Evolutionary conservation across 768 basidiomycete genomes (phyloP).

Genomic region (Hemileccinum impolitum): DNA sequence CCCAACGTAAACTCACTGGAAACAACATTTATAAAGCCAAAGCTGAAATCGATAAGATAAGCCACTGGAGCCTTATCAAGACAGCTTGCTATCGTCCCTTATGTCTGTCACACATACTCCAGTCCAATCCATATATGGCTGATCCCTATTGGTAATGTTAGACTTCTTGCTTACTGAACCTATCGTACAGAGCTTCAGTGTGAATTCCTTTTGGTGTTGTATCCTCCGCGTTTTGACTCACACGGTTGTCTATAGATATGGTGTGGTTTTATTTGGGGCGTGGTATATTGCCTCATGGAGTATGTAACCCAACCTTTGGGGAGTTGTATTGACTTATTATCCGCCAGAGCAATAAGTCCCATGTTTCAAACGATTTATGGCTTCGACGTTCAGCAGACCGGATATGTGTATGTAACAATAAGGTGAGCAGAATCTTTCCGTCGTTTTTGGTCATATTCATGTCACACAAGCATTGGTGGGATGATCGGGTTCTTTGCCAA

Average conservation of each 20-base stretch:
- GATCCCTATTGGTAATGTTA: conserved; percentile 4
- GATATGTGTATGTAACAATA: conserved; percentile 53
- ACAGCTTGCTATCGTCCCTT: conserved; percentile 68
- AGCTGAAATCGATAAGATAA: conserved; percentile 58
- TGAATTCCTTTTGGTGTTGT: conserved; percentile 29
- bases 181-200: conserved; percentile 68
- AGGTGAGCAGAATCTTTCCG: conserved; percentile 35
- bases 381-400: conserved; percentile 58
- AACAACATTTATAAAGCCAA: conserved; percentile 55
- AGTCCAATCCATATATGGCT: background rate
- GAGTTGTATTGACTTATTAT: background rate
- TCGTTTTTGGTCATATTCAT: background rate
- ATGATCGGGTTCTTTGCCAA: conserved; percentile 43
- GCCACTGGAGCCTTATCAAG: conserved; percentile 54
- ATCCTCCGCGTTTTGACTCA: background rate
- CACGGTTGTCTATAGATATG: conserved; percentile 42
- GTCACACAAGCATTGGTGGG: conserved; percentile 45
- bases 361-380: conserved; percentile 55
- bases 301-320: conserved; percentile 21
- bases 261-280: conserved; percentile 72
- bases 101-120: conserved; percentile 40
- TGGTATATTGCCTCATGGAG: conserved; percentile 65
- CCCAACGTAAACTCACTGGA: conserved; percentile 63
- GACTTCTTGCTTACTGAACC: conserved; percentile 47
- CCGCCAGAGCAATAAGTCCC: conserved; percentile 46